Percentiles rank a stretch among this genome's conserved stretches.
Conservation (phyloP, 2,329 filamentous ascomycete genomes). For the Aspergillus versicolor region DNA sequence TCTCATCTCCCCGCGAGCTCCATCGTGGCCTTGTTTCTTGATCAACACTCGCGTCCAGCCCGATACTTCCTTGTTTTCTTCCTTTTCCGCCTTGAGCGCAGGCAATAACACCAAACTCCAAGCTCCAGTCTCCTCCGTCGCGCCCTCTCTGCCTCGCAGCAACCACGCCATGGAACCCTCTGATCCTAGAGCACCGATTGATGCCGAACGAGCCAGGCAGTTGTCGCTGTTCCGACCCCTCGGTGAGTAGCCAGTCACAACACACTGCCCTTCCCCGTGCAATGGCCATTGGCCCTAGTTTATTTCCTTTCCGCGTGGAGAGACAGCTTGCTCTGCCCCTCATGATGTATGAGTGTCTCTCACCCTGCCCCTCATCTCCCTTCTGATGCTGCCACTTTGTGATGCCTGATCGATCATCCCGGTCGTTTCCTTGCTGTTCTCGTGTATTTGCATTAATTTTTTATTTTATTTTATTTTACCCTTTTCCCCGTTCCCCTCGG, state of each 20-base stretch:
- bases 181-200: constrained; percentile 26
- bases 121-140: constrained; percentile 5
- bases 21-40: not conserved
- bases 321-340: constrained; percentile 1
- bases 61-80: constrained; percentile 8
- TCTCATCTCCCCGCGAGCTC: not conserved
- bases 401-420: not conserved
- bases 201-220: constrained; percentile 42
- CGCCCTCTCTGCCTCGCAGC: not conserved
- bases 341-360: not conserved
- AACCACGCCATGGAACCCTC: constrained; percentile 23
- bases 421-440: not conserved
- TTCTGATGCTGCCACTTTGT: not conserved
- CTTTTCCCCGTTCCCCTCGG: not conserved
- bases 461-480: not conserved
- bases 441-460: not conserved
- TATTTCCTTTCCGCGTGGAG: constrained; percentile 3
- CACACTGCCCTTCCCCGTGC: constrained; percentile 31
- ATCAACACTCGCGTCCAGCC: not conserved
- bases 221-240: constrained; percentile 46
- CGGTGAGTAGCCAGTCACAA: constrained; percentile 43
- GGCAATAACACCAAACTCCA: constrained; percentile 10
- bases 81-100: constrained; percentile 25
- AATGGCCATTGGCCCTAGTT: constrained; percentile 30
- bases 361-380: constrained; percentile 2